Conservation (phyloP, 257 asterid species). For the Capsicum pubescens region DNA sequence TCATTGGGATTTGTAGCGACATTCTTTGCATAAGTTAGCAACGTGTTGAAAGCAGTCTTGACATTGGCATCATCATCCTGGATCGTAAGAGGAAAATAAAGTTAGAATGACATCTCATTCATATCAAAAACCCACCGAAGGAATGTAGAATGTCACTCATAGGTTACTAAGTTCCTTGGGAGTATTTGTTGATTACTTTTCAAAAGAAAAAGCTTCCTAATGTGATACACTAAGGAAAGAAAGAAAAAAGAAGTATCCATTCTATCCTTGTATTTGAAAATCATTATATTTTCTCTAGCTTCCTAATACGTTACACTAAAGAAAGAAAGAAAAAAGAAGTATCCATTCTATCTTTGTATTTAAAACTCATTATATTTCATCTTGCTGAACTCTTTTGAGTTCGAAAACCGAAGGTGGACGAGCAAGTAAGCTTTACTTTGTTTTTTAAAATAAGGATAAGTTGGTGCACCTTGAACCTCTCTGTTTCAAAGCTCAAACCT, state of each 20-base stretch:
- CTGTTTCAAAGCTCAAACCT: not conserved
- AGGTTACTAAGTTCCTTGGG: not conserved
- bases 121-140: not conserved
- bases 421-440: not conserved
- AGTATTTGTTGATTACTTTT: not conserved
- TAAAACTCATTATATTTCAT: not conserved
- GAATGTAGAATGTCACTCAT: not conserved
- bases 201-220: not conserved
- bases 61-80: slow-evolving; percentile 91
- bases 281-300: not conserved
- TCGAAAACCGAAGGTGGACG: not conserved
- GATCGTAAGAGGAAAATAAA: slow-evolving; percentile 35
- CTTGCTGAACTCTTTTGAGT: not conserved
- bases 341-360: not conserved
- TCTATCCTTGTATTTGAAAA: not conserved
- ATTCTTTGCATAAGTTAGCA: too few species aligned
- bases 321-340: not conserved
- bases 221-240: too few species aligned
- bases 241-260: not conserved
- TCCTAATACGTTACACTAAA: too few species aligned
- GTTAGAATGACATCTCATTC: slow-evolving; percentile 11
- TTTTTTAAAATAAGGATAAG: not conserved
- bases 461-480: slow-evolving; percentile 3
- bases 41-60: slow-evolving; percentile 81
- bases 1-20: too few species aligned